phyloP scores from a whole-genome alignment of 2,329 filamentous ascomycete genomes.

The Claviceps sp. region DNA sequence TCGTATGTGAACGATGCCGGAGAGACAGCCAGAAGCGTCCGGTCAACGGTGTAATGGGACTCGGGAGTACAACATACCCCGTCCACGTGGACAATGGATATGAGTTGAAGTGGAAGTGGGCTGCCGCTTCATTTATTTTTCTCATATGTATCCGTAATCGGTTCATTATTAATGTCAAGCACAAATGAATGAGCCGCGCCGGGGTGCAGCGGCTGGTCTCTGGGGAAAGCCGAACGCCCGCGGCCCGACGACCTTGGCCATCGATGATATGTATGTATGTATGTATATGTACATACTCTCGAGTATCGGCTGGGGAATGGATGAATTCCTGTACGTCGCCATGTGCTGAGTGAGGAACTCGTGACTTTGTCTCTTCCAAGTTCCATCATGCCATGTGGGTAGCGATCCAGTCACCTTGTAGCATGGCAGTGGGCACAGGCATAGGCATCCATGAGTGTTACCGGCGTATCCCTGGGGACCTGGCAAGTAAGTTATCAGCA shows the following conservation, averaged over 20 bases:
- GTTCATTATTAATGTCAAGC: not conserved
- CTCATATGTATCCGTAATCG: no score
- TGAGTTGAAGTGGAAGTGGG: no score
- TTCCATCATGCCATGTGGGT: not conserved
- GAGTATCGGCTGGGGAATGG: not conserved
- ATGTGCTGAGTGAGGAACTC: not conserved
- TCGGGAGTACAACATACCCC: not conserved
- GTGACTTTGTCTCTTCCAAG: not conserved
- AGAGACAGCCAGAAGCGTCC: not conserved
- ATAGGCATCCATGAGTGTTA: not conserved
- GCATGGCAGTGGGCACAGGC: not conserved
- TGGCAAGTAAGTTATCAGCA: not conserved
- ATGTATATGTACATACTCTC: not conserved
- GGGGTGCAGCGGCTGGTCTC: constrained; percentile 3
- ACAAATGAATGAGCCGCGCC: not conserved
- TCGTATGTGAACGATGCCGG: not conserved
- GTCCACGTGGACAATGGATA: not conserved
- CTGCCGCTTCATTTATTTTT: no score
- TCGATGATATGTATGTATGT: not conserved
- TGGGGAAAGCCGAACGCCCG: not conserved
- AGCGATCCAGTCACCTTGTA: not conserved
- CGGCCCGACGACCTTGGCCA: not conserved
- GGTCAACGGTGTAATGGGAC: not conserved
- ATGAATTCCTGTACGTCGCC: not conserved
- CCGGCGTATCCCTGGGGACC: not conserved